phyloP scores from a whole-genome alignment of 352 stramenopile species.

The Phytophthora cryptogea region DNA sequence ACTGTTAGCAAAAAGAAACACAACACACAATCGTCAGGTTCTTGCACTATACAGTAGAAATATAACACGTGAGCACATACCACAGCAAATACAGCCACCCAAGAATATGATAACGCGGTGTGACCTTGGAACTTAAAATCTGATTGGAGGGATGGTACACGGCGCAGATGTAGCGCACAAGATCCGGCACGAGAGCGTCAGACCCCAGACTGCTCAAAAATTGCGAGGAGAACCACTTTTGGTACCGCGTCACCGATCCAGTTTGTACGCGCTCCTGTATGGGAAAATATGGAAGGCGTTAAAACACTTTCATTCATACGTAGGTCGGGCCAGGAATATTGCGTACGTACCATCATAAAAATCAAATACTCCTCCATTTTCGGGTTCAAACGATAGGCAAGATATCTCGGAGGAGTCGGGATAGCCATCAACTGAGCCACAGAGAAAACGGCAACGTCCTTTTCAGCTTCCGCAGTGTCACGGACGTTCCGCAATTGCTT shows the following conservation, averaged over 20 bases:
- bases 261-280: slow-evolving; percentile 75
- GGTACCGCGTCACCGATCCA: slow-evolving; percentile 76
- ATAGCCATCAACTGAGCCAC: slow-evolving; percentile 76
- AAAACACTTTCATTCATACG: not conserved
- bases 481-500: slow-evolving; percentile 77
- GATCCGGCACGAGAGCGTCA: slow-evolving; percentile 76
- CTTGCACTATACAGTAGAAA: not conserved
- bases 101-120: slow-evolving; percentile 84
- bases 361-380: slow-evolving; percentile 88
- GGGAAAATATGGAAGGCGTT: not conserved
- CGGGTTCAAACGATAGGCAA: slow-evolving; percentile 78
- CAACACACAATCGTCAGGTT: slow-evolving; percentile 1
- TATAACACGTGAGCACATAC: slow-evolving; percentile 32
- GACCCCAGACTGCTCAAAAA: slow-evolving; percentile 72
- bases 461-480: slow-evolving; percentile 46
- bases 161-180: slow-evolving; percentile 84
- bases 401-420: slow-evolving; percentile 73
- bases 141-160: slow-evolving; percentile 87
- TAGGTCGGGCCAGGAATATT: not conserved
- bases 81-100: slow-evolving; percentile 87
- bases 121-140: slow-evolving; percentile 82
- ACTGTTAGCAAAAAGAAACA: slow-evolving; percentile 14
- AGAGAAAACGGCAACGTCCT: slow-evolving; percentile 59
- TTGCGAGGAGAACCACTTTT: slow-evolving; percentile 88
- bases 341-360: slow-evolving; percentile 79